Base-by-base conservation (phyloP, 2,329 filamentous ascomycete genomes). In the Colletotrichum falcatum region DNA sequence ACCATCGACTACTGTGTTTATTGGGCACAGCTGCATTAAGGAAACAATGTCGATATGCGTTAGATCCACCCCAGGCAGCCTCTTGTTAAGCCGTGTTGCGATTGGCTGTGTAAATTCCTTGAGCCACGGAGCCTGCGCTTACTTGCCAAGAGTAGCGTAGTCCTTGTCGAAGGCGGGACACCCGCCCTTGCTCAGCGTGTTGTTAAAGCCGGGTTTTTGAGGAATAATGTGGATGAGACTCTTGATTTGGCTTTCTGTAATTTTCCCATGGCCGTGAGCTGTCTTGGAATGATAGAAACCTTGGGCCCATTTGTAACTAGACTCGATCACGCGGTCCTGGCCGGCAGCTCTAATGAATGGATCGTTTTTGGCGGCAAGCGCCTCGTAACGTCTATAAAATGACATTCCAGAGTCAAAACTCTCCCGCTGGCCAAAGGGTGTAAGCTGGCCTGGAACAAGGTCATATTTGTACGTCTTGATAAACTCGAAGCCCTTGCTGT, bases 1-100 rank as follows among this genome's bases (percentile, higher is more conserved):
- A 4, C 83, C 87, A 6, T 88, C 84, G 12, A 91, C 89, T 20
- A 97, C 89, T 0, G 93, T 95, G 74, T 92, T 87, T 81, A 94
- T 97, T 0, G 95, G 91, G 76, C 95, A 98, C 70, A 97, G 84
- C 75, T 97, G 94, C 94, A 98, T 97, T 42, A 98, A 78, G 67
- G 86, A 87, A 66, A 94, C 83, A 0, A 90, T 88, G 39, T 95
- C 90, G 0, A 82, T 76, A 16, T 84, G 77, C 2, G 87, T 88
- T 48, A 97, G 79, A 71, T 92, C 89, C 6, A 88, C 90, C 2
- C 92, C 92, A 0, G 86, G 86, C 0, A 98, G 84, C 71, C 91
- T 88, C 18, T 81, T 75, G 77, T 95, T 94, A 49, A 97, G 81
- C 9, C 93, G 89, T 3, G 85, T 79, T n/a, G 87, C 86, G 73